Conservation (phyloP, 2,329 filamentous ascomycete species). For the Pseudocercospora vitis region DNA sequence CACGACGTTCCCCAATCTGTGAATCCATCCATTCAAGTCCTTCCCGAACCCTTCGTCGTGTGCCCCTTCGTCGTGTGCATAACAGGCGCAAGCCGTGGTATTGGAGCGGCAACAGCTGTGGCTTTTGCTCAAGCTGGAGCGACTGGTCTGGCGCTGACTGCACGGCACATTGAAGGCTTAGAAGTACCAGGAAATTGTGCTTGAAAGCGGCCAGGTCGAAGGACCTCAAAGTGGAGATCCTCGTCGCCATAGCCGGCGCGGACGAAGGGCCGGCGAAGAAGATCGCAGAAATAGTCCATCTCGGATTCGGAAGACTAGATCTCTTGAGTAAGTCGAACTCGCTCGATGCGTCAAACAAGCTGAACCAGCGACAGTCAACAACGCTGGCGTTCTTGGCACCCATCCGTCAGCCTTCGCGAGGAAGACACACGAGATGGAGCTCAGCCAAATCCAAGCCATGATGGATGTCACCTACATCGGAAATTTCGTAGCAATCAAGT, state of each 20-base stretch:
- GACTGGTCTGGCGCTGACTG: conserved; percentile 34
- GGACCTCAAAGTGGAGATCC: conserved; percentile 4
- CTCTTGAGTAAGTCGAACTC: background rate
- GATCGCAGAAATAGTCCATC: background rate
- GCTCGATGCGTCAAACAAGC: background rate
- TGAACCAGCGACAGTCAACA: conserved; percentile 12
- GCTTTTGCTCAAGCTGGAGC: conserved; percentile 36
- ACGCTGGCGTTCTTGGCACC: conserved; percentile 14
- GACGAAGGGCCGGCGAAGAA: background rate
- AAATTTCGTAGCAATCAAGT: conserved; percentile 24
- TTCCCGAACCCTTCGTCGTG: conserved; percentile 29
- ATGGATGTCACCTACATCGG: conserved; percentile 21
- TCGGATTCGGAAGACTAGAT: background rate
- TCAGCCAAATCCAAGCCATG: conserved; percentile 15
- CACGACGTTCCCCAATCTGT: conserved; percentile 9
- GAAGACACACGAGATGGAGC: conserved; percentile 12
- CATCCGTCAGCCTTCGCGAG: conserved; percentile 9
- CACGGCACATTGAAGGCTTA: conserved; percentile 27
- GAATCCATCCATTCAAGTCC: background rate
- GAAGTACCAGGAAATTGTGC: conserved; percentile 27
- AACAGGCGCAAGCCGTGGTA: conserved; percentile 38
- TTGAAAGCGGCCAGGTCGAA: conserved; percentile 1
- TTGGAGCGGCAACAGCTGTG: conserved; percentile 36
- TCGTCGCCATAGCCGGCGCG: background rate
- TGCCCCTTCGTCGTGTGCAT: conserved; percentile 36